These are phyloP conservation scores for Schoenoplectus triqueter DNA, from an alignment of 202 grass and related monocot genomes.

Conservation along the genomic window DNA sequence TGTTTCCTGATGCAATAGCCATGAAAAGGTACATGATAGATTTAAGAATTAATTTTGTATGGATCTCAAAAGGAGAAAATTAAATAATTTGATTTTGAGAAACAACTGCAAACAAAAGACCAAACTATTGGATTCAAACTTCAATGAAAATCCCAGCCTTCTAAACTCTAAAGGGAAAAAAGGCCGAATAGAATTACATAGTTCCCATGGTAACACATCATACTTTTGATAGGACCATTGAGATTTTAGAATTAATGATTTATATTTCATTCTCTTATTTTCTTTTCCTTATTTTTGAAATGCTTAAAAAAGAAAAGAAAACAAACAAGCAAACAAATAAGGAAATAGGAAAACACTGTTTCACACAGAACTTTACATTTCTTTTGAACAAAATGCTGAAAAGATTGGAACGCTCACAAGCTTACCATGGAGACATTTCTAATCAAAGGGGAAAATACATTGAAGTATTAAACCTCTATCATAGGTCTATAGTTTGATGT, in stretches of 20 bases:
- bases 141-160: neutral
- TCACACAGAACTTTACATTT: neutral
- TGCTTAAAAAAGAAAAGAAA: neutral
- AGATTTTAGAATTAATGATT: neutral
- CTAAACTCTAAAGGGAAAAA: neutral
- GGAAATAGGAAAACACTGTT: neutral
- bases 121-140: neutral
- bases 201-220: neutral
- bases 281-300: neutral
- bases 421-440: neutral
- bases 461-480: neutral
- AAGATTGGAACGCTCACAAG: neutral
- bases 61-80: no score
- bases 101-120: no score
- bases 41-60: no score
- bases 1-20: no score
- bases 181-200: neutral
- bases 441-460: neutral
- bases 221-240: neutral
- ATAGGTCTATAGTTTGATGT: neutral
- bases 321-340: neutral
- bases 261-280: neutral
- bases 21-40: no score
- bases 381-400: neutral
- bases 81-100: no score